Conservation (phyloP, 2,329 filamentous ascomycete genomes). For the Daldinia sp. region DNA sequence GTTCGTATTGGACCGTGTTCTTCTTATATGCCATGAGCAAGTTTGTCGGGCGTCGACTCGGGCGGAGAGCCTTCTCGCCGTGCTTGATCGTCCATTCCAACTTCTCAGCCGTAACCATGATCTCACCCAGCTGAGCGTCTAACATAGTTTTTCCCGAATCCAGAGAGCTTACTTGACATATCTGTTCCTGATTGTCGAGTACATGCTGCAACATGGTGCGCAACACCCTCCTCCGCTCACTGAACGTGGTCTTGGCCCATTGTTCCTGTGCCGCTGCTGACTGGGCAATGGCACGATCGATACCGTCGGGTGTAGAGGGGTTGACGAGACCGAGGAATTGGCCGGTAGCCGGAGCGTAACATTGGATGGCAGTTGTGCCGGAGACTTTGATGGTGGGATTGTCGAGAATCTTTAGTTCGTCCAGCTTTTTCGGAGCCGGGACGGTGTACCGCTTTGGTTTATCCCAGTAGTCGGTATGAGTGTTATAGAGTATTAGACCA, state of each 20-base stretch:
- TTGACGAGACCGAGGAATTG: constrained; percentile 82
- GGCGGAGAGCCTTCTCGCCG: constrained; percentile 82
- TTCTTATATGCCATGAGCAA: constrained; percentile 95
- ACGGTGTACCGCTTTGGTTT: constrained; percentile 70
- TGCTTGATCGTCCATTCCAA: constrained; percentile 93
- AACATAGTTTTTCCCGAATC: constrained; percentile 98
- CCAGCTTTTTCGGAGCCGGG: constrained; percentile 70
- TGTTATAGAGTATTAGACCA: constrained; percentile 42
- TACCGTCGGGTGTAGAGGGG: constrained; percentile 79
- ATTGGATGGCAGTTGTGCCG: constrained; percentile 78
- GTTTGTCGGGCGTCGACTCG: constrained; percentile 84
- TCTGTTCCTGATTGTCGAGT: constrained; percentile 88
- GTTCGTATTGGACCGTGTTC: constrained; percentile 91
- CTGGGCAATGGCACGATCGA: constrained; percentile 81
- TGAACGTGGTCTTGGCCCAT: constrained; percentile 85
- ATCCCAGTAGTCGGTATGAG: constrained; percentile 48
- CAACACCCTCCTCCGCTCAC: constrained; percentile 81
- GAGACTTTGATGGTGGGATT: constrained; percentile 72
- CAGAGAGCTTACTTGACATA: constrained; percentile 85
- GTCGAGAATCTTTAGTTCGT: constrained; percentile 68
- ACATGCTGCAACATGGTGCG: constrained; percentile 84
- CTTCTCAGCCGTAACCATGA: constrained; percentile 93
- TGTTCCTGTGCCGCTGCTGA: constrained; percentile 78
- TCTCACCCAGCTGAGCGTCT: constrained; percentile 93
- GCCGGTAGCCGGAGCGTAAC: constrained; percentile 91